Evolutionary conservation across 2,329 filamentous ascomycete genomes (phyloP), one percentile per base, ranked within the genome.

Genomic region (Penicillium hesseltinei): DNA sequence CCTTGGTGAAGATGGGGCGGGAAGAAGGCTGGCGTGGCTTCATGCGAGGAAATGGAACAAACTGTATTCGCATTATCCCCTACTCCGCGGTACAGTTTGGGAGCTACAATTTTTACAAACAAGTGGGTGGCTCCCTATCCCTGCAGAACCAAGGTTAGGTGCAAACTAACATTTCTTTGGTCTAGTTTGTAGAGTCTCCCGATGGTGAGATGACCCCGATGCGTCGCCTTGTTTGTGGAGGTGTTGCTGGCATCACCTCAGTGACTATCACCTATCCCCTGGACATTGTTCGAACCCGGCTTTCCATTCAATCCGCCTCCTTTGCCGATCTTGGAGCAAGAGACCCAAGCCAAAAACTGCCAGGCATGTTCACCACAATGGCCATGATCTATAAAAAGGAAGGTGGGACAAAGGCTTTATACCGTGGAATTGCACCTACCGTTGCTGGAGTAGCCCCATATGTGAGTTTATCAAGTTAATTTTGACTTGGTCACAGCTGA

Each of bases 11-110:
- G 77, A 99, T 99, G 89, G 96, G 93, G 88, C 87, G 82, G 67
- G 94, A 99, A 73, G 94, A 99, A 77, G 94, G 94, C 54, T 97
- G 92, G 91, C 87, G 87, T 74, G 94, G 94, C 0, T 96, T 97
- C 76, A 96, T 99, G 92, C 87, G 92, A 65, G 94, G 94, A 51
- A 99, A 99, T 73, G 94, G 94, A 62, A 97, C 92, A 60, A 99
- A 99, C 76, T 99, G 94, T 81, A 91, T 99, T 69, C 90, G 94
- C 61, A 99, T 99, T 65, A 91, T 99, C 51, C 94, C 94, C 5
- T 99, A 99, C 75, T 97, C 93, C 49, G 94, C 94, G 11, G 94
- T 97, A 40, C 94, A 99, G 72, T 99, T 99, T 75, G 93, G 93
- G 66, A 95, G 92, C 72, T 99, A 97, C 80, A 97, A 96, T 73